A percentile compares a stretch with the other conserved stretches of the same genome.
These are phyloP conservation scores for Penicillium odoratum DNA, from an alignment of 495 filamentous ascomycete species.

Conservation along the genomic window DNA sequence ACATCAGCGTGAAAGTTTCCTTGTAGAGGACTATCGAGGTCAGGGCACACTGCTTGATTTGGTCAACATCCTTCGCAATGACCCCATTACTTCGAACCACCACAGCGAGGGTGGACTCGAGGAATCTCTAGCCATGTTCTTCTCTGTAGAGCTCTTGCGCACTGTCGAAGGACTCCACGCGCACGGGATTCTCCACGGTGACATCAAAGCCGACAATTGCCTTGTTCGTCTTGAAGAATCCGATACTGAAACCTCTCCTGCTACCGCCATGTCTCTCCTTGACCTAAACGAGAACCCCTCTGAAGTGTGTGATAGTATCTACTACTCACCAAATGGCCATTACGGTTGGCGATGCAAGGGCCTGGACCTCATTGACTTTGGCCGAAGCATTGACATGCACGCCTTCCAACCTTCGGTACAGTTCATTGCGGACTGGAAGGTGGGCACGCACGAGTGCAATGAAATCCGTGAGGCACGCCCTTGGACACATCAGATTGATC, in stretches of 20 bases:
- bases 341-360: constrained; percentile 82
- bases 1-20: constrained; percentile 79
- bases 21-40: constrained; percentile 82
- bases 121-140: constrained; percentile 90
- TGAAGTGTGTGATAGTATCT: constrained; percentile 37
- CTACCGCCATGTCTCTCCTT: constrained; percentile 30
- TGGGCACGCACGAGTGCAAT: constrained; percentile 77
- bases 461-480: constrained; percentile 90
- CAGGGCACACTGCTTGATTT: constrained; percentile 93
- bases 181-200: constrained; percentile 81
- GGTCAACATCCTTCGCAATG: constrained; percentile 78
- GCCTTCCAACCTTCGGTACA: constrained; percentile 73
- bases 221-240: constrained; percentile 73
- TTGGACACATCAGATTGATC: constrained; percentile 97
- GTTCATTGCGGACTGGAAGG: constrained; percentile 95
- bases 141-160: constrained; percentile 85
- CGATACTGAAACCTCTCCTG: constrained; percentile 23
- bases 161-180: constrained; percentile 85
- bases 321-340: constrained; percentile 68
- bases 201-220: constrained; percentile 94
- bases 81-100: constrained; percentile 48
- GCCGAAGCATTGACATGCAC: constrained; percentile 89
- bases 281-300: constrained; percentile 47
- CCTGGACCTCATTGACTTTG: constrained; percentile 88
- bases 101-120: constrained; percentile 69